Conservation (phyloP, 176 grass and related monocot genomes). For the Musa schizocarpa region DNA sequence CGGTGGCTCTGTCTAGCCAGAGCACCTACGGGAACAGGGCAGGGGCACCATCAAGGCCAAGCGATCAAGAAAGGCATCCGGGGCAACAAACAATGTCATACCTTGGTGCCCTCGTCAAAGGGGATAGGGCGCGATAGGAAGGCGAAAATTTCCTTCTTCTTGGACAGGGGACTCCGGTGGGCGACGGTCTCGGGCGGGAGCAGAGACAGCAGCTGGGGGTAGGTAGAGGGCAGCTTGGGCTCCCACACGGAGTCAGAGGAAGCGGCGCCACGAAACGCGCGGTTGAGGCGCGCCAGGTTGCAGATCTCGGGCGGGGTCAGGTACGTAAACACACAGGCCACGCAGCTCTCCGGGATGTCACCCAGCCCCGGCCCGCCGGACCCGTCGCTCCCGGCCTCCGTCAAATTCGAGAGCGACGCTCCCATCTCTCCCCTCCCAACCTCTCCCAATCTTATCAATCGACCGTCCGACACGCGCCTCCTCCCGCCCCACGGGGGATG, state of each 20-base stretch:
- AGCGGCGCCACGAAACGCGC: constrained; percentile 13
- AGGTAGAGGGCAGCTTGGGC: constrained; percentile 11
- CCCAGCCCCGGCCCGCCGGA: constrained; percentile 12
- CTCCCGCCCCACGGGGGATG: neutral
- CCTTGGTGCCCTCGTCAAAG: constrained; percentile 14
- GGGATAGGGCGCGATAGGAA: constrained; percentile 10
- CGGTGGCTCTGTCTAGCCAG: constrained; percentile 12
- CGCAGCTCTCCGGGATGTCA: constrained; percentile 20
- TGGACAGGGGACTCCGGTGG: neutral
- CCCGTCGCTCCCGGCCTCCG: neutral
- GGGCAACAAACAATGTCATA: neutral
- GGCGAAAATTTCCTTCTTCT: constrained; percentile 22
- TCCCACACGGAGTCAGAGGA: constrained; percentile 18
- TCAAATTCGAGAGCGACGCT: constrained; percentile 4
- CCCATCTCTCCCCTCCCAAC: neutral
- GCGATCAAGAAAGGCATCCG: neutral
- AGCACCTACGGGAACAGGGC: neutral
- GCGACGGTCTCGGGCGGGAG: neutral
- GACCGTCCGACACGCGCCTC: neutral
- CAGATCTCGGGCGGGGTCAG: constrained; percentile 20
- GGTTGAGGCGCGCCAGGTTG: constrained; percentile 17
- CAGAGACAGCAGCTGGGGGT: constrained; percentile 5
- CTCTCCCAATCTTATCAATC: neutral
- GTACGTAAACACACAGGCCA: constrained; percentile 19
- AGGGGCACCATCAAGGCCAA: neutral